A percentile compares a stretch with the other conserved stretches of the same genome.
Evolutionary conservation across 164 flowering plant genomes (phyloP).

Genomic region (Vitis cinerea): DNA sequence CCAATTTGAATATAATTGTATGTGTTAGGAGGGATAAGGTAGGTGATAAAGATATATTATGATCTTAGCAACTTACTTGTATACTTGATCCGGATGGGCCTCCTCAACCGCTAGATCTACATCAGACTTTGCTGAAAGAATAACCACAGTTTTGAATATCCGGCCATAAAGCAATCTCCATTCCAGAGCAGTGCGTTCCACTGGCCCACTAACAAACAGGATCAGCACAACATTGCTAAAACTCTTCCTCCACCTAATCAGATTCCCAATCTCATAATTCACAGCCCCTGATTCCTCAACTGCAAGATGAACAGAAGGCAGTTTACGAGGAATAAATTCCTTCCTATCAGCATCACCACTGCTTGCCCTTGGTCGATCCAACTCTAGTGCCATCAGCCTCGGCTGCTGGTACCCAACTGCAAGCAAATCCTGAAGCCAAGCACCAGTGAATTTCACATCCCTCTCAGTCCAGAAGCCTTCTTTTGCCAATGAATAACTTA

Average conservation of each 20-base stretch:
- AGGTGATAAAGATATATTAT: not conserved
- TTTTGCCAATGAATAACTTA: conserved; percentile 89
- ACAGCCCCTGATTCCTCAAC: conserved; percentile 93
- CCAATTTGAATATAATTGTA: no score
- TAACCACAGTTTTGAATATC: conserved; percentile 88
- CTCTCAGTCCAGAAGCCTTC: conserved; percentile 94
- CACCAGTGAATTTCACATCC: conserved; percentile 89
- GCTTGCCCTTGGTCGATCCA: conserved; percentile 69
- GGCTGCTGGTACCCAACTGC: conserved; percentile 97
- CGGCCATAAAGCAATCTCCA: conserved; percentile 99
- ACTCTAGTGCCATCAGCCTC: conserved; percentile 78
- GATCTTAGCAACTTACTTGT: conserved; percentile 62
- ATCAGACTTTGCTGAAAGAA: conserved; percentile 68
- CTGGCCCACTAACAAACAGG: conserved; percentile 78
- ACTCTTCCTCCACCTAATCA: conserved; percentile 91
- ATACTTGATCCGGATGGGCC: conserved; percentile 57
- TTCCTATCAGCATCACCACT: conserved; percentile 92
- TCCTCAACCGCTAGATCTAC: conserved; percentile 80
- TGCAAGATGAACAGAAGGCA: conserved; percentile 95
- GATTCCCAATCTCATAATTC: conserved; percentile 85
- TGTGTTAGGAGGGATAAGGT: no score
- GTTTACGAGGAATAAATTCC: conserved; percentile 81
- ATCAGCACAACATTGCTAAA: conserved; percentile 92
- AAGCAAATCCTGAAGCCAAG: conserved; percentile 97
- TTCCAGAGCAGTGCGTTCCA: conserved; percentile 91